A percentile compares a stretch with the other conserved stretches of the same genome.
Conservation (phyloP, 495 filamentous ascomycete genomes). For the Polyplosphaeria fusca region DNA sequence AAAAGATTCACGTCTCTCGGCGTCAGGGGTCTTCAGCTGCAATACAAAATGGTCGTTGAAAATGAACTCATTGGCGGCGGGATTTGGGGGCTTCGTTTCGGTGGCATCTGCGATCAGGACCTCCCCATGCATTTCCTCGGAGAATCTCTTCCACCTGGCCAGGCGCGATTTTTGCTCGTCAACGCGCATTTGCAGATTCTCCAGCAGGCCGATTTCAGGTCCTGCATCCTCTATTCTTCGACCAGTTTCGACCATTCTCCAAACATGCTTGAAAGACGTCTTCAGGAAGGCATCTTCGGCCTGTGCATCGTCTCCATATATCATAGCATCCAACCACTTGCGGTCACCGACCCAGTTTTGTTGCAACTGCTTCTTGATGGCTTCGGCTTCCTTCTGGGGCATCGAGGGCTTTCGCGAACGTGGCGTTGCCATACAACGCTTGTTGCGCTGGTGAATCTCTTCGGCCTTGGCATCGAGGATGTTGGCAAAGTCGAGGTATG, state of each 20-base stretch:
- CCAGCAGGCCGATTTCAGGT: constrained; percentile 56
- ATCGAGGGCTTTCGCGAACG: constrained; percentile 42
- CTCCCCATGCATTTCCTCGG: constrained; percentile 44
- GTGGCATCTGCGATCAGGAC: constrained; percentile 14
- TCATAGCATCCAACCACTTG: constrained; percentile 63
- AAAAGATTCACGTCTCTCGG: background rate
- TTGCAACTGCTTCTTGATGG: constrained; percentile 53
- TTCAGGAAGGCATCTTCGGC: constrained; percentile 62
- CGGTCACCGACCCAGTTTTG: constrained; percentile 73
- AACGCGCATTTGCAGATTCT: constrained; percentile 63
- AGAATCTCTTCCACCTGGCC: constrained; percentile 69
- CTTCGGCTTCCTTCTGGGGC: constrained; percentile 38
- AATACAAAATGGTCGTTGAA: constrained; percentile 23
- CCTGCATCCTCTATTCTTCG: constrained; percentile 50
- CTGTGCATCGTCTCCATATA: constrained; percentile 60
- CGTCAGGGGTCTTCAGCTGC: constrained; percentile 3
- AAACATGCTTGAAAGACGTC: constrained; percentile 62
- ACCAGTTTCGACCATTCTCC: constrained; percentile 57
- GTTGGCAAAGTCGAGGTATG: constrained; percentile 56
- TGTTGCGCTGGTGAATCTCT: constrained; percentile 44
- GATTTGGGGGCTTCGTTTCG: background rate
- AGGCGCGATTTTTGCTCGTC: constrained; percentile 60
- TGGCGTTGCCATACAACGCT: constrained; percentile 10
- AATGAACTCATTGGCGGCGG: background rate
- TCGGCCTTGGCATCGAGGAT: constrained; percentile 54